phyloP scores from a whole-genome alignment of 139 green algal genomes.

The Chlorella sp. region DNA sequence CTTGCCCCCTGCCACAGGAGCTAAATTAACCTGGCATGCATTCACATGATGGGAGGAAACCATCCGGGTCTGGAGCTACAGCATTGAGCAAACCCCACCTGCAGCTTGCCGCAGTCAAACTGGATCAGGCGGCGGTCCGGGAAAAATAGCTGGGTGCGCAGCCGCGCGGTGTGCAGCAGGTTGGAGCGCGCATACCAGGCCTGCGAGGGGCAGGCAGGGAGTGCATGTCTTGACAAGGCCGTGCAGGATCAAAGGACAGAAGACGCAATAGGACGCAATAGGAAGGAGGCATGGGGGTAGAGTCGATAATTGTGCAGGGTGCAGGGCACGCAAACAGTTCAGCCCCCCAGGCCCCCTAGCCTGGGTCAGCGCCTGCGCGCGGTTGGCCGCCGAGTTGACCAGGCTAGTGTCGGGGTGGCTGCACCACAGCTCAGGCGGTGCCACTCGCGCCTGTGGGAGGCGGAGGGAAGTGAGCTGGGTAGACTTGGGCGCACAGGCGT shows the following conservation, averaged over 20 bases:
- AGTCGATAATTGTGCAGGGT: neutral
- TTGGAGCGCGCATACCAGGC: neutral
- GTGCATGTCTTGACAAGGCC: no score
- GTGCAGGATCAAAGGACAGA: no score
- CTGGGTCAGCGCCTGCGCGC: conserved; percentile 42
- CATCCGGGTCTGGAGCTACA: neutral
- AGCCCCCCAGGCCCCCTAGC: neutral
- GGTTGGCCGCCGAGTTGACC: conserved; percentile 40
- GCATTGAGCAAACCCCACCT: conserved; percentile 37
- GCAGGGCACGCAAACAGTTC: neutral
- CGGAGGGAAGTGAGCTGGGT: no score
- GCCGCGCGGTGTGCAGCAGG: conserved; percentile 72
- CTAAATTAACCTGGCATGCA: no score
- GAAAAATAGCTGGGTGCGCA: conserved; percentile 95
- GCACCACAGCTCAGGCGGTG: conserved; percentile 60
- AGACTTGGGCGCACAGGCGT: no score
- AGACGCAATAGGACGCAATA: neutral
- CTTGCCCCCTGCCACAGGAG: no score
- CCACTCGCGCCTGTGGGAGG: conserved; percentile 60
- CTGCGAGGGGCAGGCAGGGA: neutral
- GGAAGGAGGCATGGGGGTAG: neutral
- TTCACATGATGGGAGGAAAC: neutral
- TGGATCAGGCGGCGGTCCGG: conserved; percentile 93
- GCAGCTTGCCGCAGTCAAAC: conserved; percentile 95
- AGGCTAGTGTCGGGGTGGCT: conserved; percentile 44